Percentiles rank a stretch among this genome's conserved stretches.
phyloP scores from a whole-genome alignment of 192 early-diverging fungal species.

The Allomyces macrogynus region DNA sequence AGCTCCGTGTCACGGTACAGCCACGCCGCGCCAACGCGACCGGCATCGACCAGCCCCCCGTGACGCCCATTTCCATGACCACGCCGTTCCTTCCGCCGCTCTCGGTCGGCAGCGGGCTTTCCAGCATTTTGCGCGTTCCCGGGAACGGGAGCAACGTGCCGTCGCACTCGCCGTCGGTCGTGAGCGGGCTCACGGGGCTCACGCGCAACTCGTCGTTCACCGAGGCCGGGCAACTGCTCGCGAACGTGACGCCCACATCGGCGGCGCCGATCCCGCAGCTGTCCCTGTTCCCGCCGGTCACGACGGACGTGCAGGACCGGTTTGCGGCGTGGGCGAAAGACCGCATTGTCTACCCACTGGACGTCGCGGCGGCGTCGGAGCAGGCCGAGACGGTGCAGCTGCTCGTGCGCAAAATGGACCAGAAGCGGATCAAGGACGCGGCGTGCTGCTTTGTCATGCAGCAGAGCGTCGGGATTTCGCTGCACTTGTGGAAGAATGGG shows the following conservation, averaged over 20 bases:
- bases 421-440: background rate
- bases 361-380: background rate
- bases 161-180: background rate
- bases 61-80: background rate
- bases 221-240: background rate
- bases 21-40: background rate
- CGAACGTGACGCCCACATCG: background rate
- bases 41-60: background rate
- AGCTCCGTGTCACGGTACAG: background rate
- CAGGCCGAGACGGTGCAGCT: background rate
- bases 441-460: conserved; percentile 1
- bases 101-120: background rate
- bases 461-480: background rate
- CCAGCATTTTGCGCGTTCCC: background rate
- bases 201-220: background rate
- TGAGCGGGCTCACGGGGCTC: background rate
- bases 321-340: background rate
- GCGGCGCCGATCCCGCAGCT: background rate
- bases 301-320: background rate
- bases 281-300: background rate
- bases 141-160: background rate
- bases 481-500: background rate
- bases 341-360: background rate
- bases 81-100: background rate
- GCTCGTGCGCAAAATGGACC: conserved; percentile 1